Evolutionary conservation across 2,329 filamentous ascomycete genomes (phyloP).

Genomic region (Botryotinia convoluta): DNA sequence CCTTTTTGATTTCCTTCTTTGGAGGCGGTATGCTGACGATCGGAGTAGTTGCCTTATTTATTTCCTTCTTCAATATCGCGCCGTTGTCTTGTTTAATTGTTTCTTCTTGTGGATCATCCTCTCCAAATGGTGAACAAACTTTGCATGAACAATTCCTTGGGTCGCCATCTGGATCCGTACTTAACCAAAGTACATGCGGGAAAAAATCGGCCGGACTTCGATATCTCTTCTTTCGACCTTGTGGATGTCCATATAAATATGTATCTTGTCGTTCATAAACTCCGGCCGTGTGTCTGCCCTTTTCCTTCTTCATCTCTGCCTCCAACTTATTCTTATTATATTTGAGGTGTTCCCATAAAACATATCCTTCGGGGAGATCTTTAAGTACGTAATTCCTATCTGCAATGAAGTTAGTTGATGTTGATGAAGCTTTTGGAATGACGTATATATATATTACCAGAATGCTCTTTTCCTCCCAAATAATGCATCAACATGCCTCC

Average conservation of each 20-base stretch:
- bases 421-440: not conserved
- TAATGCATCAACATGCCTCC: conserved; percentile 56
- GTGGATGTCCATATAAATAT: conserved; percentile 59
- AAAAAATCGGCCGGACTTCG: conserved; percentile 59
- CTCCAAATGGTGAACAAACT: conserved; percentile 53
- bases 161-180: conserved; percentile 51
- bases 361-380: conserved; percentile 54
- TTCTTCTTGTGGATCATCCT: conserved; percentile 40
- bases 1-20: conserved; percentile 24
- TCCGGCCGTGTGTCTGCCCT: conserved; percentile 44
- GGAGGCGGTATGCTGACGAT: not conserved
- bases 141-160: conserved; percentile 55
- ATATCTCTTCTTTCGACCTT: conserved; percentile 55
- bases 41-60: conserved; percentile 11
- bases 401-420: conserved; percentile 24
- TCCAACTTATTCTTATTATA: conserved; percentile 46
- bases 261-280: conserved; percentile 56
- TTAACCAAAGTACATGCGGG: conserved; percentile 57
- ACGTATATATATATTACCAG: conserved; percentile 11
- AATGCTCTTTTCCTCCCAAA: conserved; percentile 40
- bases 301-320: conserved; percentile 40
- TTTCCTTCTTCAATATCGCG: conserved; percentile 24
- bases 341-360: conserved; percentile 57
- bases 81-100: conserved; percentile 24
- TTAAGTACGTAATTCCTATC: conserved; percentile 49